Conservation (phyloP, 2,329 filamentous ascomycete species). For the Whalleya microplaca region DNA sequence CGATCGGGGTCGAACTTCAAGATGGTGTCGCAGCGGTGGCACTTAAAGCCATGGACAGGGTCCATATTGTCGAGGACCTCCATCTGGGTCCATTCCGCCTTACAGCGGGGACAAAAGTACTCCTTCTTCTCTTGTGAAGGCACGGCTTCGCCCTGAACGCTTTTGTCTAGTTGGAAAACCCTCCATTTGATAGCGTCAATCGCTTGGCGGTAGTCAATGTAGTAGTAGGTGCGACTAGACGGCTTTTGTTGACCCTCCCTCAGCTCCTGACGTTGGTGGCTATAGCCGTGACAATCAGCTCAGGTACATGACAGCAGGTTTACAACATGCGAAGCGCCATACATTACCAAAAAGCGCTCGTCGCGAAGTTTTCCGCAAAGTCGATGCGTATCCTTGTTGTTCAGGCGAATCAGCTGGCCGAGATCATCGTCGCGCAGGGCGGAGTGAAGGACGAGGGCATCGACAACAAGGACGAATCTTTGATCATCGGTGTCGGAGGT, state of each 20-base stretch:
- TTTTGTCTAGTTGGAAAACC: slow-evolving; percentile 84
- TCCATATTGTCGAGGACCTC: slow-evolving; percentile 82
- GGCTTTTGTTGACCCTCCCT: slow-evolving; percentile 81
- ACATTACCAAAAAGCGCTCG: slow-evolving; percentile 83
- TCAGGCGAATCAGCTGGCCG: slow-evolving; percentile 83
- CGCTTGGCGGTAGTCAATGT: slow-evolving; percentile 90
- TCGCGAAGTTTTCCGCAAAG: slow-evolving; percentile 83
- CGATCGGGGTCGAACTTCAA: slow-evolving; percentile 70
- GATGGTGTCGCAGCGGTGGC: slow-evolving; percentile 73
- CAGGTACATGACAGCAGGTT: not conserved
- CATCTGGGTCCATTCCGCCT: slow-evolving; percentile 84
- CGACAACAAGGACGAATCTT: slow-evolving; percentile 75
- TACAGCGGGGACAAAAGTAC: slow-evolving; percentile 81
- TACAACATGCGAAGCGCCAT: slow-evolving; percentile 41
- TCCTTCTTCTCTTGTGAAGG: slow-evolving; percentile 88
- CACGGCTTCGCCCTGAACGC: slow-evolving; percentile 81
- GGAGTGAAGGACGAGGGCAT: slow-evolving; percentile 75
- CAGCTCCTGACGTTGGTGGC: slow-evolving; percentile 74
- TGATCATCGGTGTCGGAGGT: slow-evolving; percentile 64
- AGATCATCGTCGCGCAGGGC: slow-evolving; percentile 86
- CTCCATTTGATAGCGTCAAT: slow-evolving; percentile 97
- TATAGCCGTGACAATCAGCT: slow-evolving; percentile 38
- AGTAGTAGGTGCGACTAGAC: slow-evolving; percentile 91
- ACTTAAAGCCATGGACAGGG: slow-evolving; percentile 71
- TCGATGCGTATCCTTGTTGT: slow-evolving; percentile 89